Base-by-base conservation (phyloP, 805 yeast species). In the Ogataea ganodermae region DNA sequence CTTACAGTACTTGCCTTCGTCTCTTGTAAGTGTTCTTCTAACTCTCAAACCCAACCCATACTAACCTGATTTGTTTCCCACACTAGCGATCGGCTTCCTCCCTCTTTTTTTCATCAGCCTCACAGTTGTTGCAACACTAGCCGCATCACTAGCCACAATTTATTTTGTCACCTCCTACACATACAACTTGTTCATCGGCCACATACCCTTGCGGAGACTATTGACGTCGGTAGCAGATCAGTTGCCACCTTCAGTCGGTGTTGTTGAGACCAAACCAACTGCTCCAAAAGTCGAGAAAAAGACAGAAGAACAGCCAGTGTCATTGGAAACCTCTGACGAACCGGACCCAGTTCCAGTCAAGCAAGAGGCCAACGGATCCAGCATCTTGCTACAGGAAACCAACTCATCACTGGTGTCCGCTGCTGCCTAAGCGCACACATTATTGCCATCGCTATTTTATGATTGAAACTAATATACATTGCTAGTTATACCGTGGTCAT, bases 171-270 rank as follows among this genome's bases (percentile, higher is more conserved):
- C 49, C n/a, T 21, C 32, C 4, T 46, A 51, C 27, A 31, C 51
- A 2, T 23, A 52, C 39, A 41, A 31, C n/a, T 21, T 40, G 4
- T n/a, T 52, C 18, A 35, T 50, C 22, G 44, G 27, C 10, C 39
- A 21, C 35, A 14, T 53, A 9, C 60, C 62, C 22, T 18, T 43
- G 4, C 60, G 69, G 33, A 35, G 49, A 1, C 31, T 55, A 17
- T 41, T 66, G 9, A 44, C 56, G 6, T 52, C 30, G 16, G 16
- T 66, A 9, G 72, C 71, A 4, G 67, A 66, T 42, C 23, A 36
- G 35, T 22, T 68, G 26, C 71, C 71, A 2, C 70, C 70, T 0
- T 67, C 70, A 1, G 62, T 68, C 2, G 71, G 71, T 1, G 50
- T 49, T 14, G 43, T 41, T 27, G 36, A 51, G 37, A 41, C 33